Base-by-base conservation (phyloP, 2,329 filamentous ascomycete genomes). In the Phialocephala subalpina region DNA sequence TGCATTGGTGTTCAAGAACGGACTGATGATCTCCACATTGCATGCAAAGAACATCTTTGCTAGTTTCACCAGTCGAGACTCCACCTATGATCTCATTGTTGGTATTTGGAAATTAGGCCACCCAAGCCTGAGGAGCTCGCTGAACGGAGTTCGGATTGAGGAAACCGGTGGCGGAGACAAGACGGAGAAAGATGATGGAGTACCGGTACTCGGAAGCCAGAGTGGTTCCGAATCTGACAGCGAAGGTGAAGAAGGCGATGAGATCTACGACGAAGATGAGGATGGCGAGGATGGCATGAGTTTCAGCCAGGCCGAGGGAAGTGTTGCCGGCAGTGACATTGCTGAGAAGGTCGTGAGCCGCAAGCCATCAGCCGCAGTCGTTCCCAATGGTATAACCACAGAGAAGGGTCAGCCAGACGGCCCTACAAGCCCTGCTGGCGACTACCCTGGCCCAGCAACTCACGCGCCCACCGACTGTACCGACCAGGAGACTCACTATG, bases 31-130 rank as follows among this genome's bases (percentile, higher is more conserved):
- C 52, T 94, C 97, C 58, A 99, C 96, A 0, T 82, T 98, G 14
- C 96, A 99, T 77, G 94, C 96, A 52, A 94, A 96, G 71, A 96
- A 99, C 75, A 90, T 97, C 0, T 99, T 99, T 80, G 94, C 96
- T 63, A 97, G 94, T 79, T 93, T 99, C 71, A 90, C 97, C 5
- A 96, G 93, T 74, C 87, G 96, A 77, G 96, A 99, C 79, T 93
- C 94, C 2, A 98, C 97, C 0, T 99, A 98, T 76, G 97, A 99
- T 76, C 82, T 99, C 55, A 94, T 99, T 76, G 92, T 99, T 71
- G 97, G 97, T 66, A 98, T 99, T 65, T 99, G 96, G 96, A 97
- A 97, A 78, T 91, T 97, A 35, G 96, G 93, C 18, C 96, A 99
- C 77, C 95, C 96, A 1, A 93, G 93, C 63, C 81, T 99, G 35